Conservation (phyloP, 2,329 filamentous ascomycete species). For the Mollisiaceae sp. region DNA sequence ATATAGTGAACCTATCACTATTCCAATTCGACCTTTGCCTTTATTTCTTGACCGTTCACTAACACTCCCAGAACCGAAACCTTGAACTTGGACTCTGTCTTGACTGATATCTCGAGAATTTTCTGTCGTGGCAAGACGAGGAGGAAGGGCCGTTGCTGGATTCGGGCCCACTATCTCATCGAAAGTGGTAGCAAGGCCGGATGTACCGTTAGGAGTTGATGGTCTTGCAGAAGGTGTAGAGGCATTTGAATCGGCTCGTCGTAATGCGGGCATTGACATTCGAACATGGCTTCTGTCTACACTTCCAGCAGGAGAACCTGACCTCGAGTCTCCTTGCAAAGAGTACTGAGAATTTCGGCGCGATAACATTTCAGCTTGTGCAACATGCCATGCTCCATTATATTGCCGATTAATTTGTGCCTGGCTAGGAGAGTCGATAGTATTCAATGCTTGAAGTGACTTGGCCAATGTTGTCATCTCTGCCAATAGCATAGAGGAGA, state of each 20-base stretch:
- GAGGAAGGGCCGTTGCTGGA: constrained; percentile 27
- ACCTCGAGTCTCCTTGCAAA: constrained; percentile 53
- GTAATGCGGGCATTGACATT: constrained; percentile 78
- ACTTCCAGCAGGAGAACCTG: constrained; percentile 57
- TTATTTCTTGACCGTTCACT: constrained; percentile 81
- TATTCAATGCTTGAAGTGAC: constrained; percentile 73
- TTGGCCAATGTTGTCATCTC: constrained; percentile 78
- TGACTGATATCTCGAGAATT: constrained; percentile 35
- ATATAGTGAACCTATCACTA: constrained; percentile 84
- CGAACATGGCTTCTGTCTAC: constrained; percentile 67
- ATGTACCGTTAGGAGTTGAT: constrained; percentile 42
- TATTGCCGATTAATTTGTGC: constrained; percentile 47
- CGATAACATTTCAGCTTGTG: constrained; percentile 47
- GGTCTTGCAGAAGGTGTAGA: constrained; percentile 43
- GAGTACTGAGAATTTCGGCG: constrained; percentile 63
- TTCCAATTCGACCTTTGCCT: constrained; percentile 77
- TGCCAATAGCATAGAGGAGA: constrained; percentile 74
- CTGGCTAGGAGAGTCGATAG: constrained; percentile 76
- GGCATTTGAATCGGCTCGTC: constrained; percentile 40
- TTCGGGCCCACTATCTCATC: constrained; percentile 37
- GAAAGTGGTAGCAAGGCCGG: constrained; percentile 32
- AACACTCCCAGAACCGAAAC: constrained; percentile 73
- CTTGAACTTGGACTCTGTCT: constrained; percentile 67
- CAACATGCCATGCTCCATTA: constrained; percentile 52
- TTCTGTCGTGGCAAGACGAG: constrained; percentile 33